A percentile compares a stretch with the other conserved stretches of the same genome.
Evolutionary conservation across 176 grass and related monocot genomes (phyloP).

Genomic region (Chrysopogon serrulatus): DNA sequence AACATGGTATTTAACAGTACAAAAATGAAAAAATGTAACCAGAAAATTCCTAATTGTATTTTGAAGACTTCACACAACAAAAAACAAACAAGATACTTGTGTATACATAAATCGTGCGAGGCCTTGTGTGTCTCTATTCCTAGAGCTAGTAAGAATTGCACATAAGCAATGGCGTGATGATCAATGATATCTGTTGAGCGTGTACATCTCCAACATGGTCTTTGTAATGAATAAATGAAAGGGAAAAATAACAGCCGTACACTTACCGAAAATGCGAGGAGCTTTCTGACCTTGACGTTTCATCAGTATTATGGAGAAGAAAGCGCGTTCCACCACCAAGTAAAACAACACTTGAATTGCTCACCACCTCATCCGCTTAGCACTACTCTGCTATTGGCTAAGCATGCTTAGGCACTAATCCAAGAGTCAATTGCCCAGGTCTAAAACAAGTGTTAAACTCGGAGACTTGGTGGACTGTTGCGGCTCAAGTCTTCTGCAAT

Average conservation of each 20-base stretch:
- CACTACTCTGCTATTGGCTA: not conserved
- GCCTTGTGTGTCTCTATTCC: too few relatives aligned
- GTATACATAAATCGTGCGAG: too few relatives aligned
- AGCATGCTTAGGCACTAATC: not conserved
- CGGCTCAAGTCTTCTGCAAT: not conserved
- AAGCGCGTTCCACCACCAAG: not conserved
- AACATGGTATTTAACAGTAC: too few relatives aligned
- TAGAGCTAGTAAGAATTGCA: too few relatives aligned
- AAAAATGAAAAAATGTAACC: too few relatives aligned
- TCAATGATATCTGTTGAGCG: not conserved
- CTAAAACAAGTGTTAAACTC: constrained; percentile 9
- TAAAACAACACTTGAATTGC: not conserved
- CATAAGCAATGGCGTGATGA: not conserved
- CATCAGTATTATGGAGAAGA: not conserved
- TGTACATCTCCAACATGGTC: not conserved
- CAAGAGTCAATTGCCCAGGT: not conserved
- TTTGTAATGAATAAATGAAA: too few relatives aligned
- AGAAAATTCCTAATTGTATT: too few relatives aligned
- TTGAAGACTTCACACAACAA: too few relatives aligned
- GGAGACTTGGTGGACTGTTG: not conserved
- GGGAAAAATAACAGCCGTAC: not conserved
- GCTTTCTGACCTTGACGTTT: not conserved
- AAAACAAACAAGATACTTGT: too few relatives aligned
- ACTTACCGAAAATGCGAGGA: not conserved
- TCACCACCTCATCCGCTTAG: not conserved